A percentile compares a stretch with the other conserved stretches of the same genome.
phyloP scores from a whole-genome alignment of 331 rosid species.

The Stylosanthes scabra region DNA sequence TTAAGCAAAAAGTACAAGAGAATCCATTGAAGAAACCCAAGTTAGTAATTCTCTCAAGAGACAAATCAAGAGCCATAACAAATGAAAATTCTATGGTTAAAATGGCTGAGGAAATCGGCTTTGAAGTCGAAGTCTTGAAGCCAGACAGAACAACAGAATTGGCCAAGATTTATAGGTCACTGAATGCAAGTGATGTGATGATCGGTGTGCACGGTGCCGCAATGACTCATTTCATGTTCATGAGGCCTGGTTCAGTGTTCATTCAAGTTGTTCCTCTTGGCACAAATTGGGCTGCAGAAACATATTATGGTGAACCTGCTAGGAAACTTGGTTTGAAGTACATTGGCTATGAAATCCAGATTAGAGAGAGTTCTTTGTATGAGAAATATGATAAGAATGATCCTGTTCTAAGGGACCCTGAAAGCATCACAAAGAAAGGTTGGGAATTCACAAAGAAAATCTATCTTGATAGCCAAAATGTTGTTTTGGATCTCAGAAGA shows the following conservation, averaged over 20 bases:
- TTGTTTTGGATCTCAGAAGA: constrained; percentile 61
- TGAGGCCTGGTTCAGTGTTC: constrained; percentile 70
- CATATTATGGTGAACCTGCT: constrained; percentile 84
- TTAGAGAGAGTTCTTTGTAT: constrained; percentile 73
- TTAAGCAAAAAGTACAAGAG: constrained; percentile 13
- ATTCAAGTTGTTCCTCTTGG: constrained; percentile 87
- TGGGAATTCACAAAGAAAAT: constrained; percentile 85
- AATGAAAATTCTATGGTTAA: constrained; percentile 70
- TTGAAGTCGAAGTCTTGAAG: constrained; percentile 59
- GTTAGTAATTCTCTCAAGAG: constrained; percentile 68
- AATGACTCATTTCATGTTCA: constrained; percentile 81
- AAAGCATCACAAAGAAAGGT: constrained; percentile 63
- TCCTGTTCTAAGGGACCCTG: constrained; percentile 66
- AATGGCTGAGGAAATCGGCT: constrained; percentile 70
- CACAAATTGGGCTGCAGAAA: constrained; percentile 84
- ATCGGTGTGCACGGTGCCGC: constrained; percentile 97
- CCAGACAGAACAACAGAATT: constrained; percentile 66
- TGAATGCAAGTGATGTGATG: constrained; percentile 77
- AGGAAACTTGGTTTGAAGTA: constrained; percentile 79
- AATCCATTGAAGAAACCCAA: constrained; percentile 46
- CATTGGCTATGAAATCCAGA: constrained; percentile 67
- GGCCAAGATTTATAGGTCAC: constrained; percentile 68
- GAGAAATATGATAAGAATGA: constrained; percentile 53
- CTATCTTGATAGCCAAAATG: constrained; percentile 83
- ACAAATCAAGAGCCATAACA: constrained; percentile 72